These are phyloP conservation scores for Thymus quinquecostatus DNA, from an alignment of 257 asterid genomes.

Conservation along the genomic window DNA sequence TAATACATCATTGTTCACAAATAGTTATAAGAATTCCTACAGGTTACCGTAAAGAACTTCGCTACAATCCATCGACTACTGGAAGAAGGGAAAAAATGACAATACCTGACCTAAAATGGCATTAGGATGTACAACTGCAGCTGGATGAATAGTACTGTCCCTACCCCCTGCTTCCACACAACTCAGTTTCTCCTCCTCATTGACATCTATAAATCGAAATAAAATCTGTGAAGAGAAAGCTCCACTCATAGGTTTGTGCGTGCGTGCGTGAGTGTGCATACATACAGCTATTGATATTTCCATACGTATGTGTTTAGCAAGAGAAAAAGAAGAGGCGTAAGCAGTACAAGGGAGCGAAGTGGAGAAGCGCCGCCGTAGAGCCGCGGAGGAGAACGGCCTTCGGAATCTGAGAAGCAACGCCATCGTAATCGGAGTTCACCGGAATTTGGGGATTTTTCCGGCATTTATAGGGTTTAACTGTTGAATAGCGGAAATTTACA, in stretches of 20 bases:
- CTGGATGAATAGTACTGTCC: constrained; percentile 58
- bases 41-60: background rate
- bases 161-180: constrained; percentile 26
- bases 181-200: constrained; percentile 45
- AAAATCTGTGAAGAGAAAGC: background rate
- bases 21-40: background rate
- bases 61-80: constrained; percentile 2
- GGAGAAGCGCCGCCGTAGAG: constrained; percentile 49
- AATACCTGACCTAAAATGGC: constrained; percentile 77
- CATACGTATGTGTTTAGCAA: background rate
- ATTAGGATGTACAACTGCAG: constrained; percentile 68
- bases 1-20: background rate
- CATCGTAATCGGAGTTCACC: constrained; percentile 31
- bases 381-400: constrained; percentile 41
- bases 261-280: background rate
- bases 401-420: constrained; percentile 32
- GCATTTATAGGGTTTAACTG: background rate
- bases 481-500: too few species aligned
- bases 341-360: constrained; percentile 50
- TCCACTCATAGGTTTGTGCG: background rate
- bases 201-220: constrained; percentile 44
- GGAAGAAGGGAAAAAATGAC: constrained; percentile 7
- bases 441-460: constrained; percentile 6
- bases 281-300: background rate
- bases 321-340: constrained; percentile 11